Evolutionary conservation across 2,329 filamentous ascomycete species (phyloP), one percentile per base, ranked within the genome.

Genomic region (Penicillium brasilianum): DNA sequence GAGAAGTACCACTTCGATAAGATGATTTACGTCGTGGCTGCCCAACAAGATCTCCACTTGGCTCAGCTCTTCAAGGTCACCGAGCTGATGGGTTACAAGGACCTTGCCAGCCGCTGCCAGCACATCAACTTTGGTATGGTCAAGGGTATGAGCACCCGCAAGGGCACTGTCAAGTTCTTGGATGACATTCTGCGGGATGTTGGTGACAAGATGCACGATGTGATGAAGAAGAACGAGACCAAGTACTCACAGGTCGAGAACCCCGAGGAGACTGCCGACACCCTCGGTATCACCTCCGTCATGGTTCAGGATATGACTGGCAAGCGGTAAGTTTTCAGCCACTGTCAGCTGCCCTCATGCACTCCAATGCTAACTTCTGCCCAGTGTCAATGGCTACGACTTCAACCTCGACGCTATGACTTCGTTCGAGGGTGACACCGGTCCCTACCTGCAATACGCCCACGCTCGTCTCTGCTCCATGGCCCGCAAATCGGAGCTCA

Each of bases 271-370:
- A 90, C 89, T 10, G 93, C 95, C 63, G 95, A 98, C 80, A 92
- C 87, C 11, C 85, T 98, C 3, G 95, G 94, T 65, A 97, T 98
- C 74, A 93, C 90, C 66, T 90, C 91, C 73, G 94, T 98, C 74
- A 98, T 98, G 93, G 92, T 97, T 20, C 94, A 98, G 79, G 95
- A 98, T 74, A 97, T 98, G 92, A 90, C 87, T 67, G 95, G 94
- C 76, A 98, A 97, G 87, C 87, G 91, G 89, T 90, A 78, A 66
- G 84, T 72, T 36, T 43, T 28, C 7, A 20, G 11, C 49, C n/a
- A 22, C 3, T 16, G 4, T 25, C 4, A 22, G 81, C 77, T 13
- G 72, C 72, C 34, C 77, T 79, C 61, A 80, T 77, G 60, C 0
- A n/a, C 4, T 6, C 18, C 3, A 13, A 74, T 83, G n/a, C 84